Conservation (phyloP, 768 basidiomycete genomes). For the Boletus edulis region DNA sequence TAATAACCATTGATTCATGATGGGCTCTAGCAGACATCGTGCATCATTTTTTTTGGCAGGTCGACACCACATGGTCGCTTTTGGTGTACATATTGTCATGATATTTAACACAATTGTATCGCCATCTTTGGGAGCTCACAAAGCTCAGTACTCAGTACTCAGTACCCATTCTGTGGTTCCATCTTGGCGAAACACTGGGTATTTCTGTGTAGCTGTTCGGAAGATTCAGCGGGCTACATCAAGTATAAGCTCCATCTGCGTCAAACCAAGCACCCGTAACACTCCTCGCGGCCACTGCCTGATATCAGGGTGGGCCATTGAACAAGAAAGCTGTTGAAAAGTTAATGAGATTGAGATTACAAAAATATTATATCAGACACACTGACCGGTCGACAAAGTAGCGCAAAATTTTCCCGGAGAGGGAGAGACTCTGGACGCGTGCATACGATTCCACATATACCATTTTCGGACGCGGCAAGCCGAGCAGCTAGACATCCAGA, state of each 20-base stretch:
- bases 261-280: slow-evolving; percentile 66
- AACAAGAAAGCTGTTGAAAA: slow-evolving; percentile 65
- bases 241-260: neutral
- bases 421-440: slow-evolving; percentile 73
- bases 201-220: neutral
- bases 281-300: slow-evolving; percentile 45
- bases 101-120: too few species aligned
- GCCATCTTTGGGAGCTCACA: too few species aligned
- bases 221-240: neutral
- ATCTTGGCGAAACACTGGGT: too few species aligned
- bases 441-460: slow-evolving; percentile 96
- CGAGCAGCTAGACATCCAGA: slow-evolving; percentile 57
- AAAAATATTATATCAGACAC: slow-evolving; percentile 51
- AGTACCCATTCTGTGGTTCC: too few species aligned
- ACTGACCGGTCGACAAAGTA: slow-evolving; percentile 78
- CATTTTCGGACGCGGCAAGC: slow-evolving; percentile 63
- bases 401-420: slow-evolving; percentile 80
- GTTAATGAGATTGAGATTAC: neutral
- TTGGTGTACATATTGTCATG: neutral
- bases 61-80: neutral
- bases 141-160: neutral
- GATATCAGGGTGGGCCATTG: slow-evolving; percentile 76
- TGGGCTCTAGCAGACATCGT: too few species aligned
- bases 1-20: neutral
- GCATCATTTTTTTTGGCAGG: neutral